Evolutionary conservation across 1,139 yeast genomes (phyloP).

Genomic region (Candida sp.): DNA sequence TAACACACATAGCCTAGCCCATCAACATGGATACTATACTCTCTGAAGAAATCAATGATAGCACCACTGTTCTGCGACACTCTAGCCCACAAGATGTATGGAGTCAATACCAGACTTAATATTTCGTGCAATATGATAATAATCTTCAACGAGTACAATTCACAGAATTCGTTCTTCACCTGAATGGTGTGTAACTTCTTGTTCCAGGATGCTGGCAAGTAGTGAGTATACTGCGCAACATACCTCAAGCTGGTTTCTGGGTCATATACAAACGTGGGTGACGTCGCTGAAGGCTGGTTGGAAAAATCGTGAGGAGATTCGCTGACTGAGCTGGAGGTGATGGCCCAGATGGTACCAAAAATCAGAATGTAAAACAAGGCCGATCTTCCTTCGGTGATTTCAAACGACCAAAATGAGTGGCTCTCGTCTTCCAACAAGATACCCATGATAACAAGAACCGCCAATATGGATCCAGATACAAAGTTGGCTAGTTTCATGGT

Average conservation of each 20-base stretch:
- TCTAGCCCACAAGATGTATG: conserved; percentile 86
- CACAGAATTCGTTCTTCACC: conserved; percentile 83
- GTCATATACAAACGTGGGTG: conserved; percentile 61
- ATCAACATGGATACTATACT: conserved; percentile 87
- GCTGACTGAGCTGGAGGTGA: conserved; percentile 37
- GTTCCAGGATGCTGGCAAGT: conserved; percentile 86
- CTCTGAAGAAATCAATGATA: conserved; percentile 89
- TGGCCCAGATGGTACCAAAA: conserved; percentile 83
- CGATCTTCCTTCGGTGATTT: conserved; percentile 79
- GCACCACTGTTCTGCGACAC: conserved; percentile 73
- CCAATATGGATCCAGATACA: conserved; percentile 86
- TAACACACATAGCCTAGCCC: conserved; percentile 96
- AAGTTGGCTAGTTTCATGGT: conserved; percentile 72
- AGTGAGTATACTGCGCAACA: conserved; percentile 89
- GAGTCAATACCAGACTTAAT: conserved; percentile 81
- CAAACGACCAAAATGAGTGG: conserved; percentile 83
- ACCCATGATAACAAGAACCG: conserved; percentile 83
- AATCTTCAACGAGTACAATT: conserved; percentile 74
- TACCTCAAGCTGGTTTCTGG: conserved; percentile 85
- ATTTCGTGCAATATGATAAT: conserved; percentile 78
- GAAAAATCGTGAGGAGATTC: conserved; percentile 41
- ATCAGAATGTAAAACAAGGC: conserved; percentile 87
- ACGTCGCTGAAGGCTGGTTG: conserved; percentile 35
- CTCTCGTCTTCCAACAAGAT: conserved; percentile 83
- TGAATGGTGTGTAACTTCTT: conserved; percentile 81